Percentiles rank a stretch among this genome's conserved stretches.
These are phyloP conservation scores for Nepenthes mirabilis DNA, from an alignment of 148 eudicot species.

Conservation along the genomic window DNA sequence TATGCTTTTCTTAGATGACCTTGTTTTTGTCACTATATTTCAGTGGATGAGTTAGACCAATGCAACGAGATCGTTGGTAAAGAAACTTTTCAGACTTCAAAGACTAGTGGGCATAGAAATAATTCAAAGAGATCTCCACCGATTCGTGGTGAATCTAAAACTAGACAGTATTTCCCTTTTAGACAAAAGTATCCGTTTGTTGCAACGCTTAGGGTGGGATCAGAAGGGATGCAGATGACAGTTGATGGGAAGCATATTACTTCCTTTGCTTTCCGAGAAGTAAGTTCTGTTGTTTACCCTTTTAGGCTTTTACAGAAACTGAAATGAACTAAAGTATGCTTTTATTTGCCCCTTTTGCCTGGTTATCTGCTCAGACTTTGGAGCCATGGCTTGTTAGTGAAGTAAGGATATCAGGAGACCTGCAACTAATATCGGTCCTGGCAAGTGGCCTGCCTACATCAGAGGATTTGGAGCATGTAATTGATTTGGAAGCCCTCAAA, in stretches of 20 bases:
- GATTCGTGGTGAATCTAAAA: conserved; percentile 35
- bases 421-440: conserved; percentile 59
- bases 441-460: conserved; percentile 92
- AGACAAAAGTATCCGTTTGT: conserved; percentile 83
- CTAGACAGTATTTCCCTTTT: conserved; percentile 70
- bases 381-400: conserved; percentile 96
- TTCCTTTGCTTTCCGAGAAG: conserved; percentile 89
- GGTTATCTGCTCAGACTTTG: conserved; percentile 41
- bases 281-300: conserved; percentile 9
- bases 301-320: background rate
- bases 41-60: conserved; percentile 87
- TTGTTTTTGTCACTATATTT: background rate
- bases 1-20: background rate
- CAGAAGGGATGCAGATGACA: conserved; percentile 95
- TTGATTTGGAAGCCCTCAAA: conserved; percentile 75
- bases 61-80: conserved; percentile 83
- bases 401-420: conserved; percentile 77
- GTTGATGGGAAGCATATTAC: conserved; percentile 93
- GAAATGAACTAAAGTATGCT: background rate
- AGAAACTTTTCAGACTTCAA: conserved; percentile 27
- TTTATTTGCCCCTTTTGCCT: conserved; percentile 4
- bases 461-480: conserved; percentile 76
- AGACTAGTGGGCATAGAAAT: conserved; percentile 21
- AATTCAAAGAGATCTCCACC: conserved; percentile 22
- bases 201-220: conserved; percentile 84